phyloP scores from a whole-genome alignment of 345 rosid species.

The Theobroma cacao region DNA sequence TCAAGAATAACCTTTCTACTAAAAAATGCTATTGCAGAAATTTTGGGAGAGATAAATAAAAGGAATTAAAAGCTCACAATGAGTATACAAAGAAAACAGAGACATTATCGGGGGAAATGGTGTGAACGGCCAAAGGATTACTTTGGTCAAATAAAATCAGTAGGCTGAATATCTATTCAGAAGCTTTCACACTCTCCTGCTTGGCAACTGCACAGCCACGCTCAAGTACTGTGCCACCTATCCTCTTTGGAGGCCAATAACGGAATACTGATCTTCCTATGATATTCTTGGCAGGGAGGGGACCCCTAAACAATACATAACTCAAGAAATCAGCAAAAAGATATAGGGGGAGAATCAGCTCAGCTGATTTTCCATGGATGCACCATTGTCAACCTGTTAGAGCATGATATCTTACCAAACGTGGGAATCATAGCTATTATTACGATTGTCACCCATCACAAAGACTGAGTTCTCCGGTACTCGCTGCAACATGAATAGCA shows the following conservation, averaged over 20 bases:
- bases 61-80: background rate
- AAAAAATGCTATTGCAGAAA: constrained; percentile 1
- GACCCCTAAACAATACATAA: constrained; percentile 56
- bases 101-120: background rate
- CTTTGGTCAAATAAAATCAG: background rate
- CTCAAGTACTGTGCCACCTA: constrained; percentile 64
- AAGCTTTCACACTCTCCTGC: constrained; percentile 31
- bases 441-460: constrained; percentile 98
- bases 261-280: constrained; percentile 88
- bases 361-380: background rate
- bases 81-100: constrained; percentile 4
- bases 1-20: background rate
- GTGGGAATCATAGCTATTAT: constrained; percentile 94
- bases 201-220: constrained; percentile 65
- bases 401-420: constrained; percentile 57
- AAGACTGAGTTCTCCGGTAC: constrained; percentile 81
- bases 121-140: background rate
- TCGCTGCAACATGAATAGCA: constrained; percentile 36
- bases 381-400: background rate
- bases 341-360: background rate
- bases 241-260: constrained; percentile 90
- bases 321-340: constrained; percentile 2
- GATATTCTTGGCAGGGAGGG: constrained; percentile 87
- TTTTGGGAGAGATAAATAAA: background rate
- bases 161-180: constrained; percentile 8